A percentile compares a stretch with the other conserved stretches of the same genome.
Evolutionary conservation across 2,329 filamentous ascomycete genomes (phyloP).

Genomic region (Niveomyces coronatus): DNA sequence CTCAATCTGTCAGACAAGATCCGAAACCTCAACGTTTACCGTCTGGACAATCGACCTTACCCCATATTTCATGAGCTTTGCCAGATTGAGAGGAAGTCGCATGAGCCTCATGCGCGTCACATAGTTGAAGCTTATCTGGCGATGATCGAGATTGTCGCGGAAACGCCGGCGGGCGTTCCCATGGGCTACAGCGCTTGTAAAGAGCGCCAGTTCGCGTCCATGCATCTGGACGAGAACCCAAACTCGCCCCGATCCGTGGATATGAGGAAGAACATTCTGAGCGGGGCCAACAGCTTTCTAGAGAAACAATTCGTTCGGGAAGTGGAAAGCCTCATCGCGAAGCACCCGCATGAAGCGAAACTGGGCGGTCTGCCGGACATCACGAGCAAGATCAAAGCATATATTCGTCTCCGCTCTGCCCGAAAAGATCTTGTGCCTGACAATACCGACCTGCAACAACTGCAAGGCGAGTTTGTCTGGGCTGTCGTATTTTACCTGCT

Average conservation of each 20-base stretch:
- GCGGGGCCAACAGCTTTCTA: constrained; percentile 68
- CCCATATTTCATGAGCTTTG: constrained; percentile 69
- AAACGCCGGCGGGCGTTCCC: constrained; percentile 50
- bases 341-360: constrained; percentile 79
- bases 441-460: constrained; percentile 67
- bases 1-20: constrained; percentile 70
- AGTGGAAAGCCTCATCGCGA: constrained; percentile 66
- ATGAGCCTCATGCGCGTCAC: constrained; percentile 62
- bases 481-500: constrained; percentile 88
- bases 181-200: constrained; percentile 54
- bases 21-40: constrained; percentile 63
- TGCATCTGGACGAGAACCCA: constrained; percentile 66
- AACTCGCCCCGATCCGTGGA: constrained; percentile 53
- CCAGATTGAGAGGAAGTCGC: constrained; percentile 59
- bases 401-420: constrained; percentile 68
- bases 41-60: constrained; percentile 56
- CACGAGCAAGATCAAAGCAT: constrained; percentile 85
- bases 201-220: constrained; percentile 65
- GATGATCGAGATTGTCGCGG: constrained; percentile 67
- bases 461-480: constrained; percentile 82
- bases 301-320: constrained; percentile 73
- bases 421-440: constrained; percentile 80
- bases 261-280: constrained; percentile 69
- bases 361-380: constrained; percentile 82
- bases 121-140: constrained; percentile 76